Conservation (phyloP, 2,329 filamentous ascomycete genomes). For the Spiromastix sp. region DNA sequence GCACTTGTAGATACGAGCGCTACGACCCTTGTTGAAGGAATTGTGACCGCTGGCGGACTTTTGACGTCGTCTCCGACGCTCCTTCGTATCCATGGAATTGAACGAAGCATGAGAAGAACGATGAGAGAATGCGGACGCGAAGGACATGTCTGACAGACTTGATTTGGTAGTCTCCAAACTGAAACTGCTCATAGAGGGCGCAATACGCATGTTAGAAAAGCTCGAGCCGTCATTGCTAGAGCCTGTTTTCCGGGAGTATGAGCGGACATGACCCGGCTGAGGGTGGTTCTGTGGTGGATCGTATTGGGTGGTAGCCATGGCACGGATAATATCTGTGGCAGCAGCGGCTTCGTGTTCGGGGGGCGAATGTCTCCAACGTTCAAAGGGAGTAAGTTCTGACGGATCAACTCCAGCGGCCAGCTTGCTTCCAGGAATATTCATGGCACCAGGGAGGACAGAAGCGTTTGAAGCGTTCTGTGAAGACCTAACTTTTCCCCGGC, state of each 20-base stretch:
- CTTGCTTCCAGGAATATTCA: slow-evolving; percentile 60
- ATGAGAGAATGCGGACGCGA: slow-evolving; percentile 47
- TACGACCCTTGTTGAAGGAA: slow-evolving; percentile 30
- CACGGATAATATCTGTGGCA: slow-evolving; percentile 53
- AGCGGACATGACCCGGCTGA: slow-evolving; percentile 23
- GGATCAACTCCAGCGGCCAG: slow-evolving; percentile 40
- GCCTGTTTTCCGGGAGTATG: slow-evolving; percentile 27
- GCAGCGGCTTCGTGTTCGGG: slow-evolving; percentile 60
- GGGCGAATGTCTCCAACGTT: slow-evolving; percentile 59
- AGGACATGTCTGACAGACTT: slow-evolving; percentile 43
- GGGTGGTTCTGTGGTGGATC: slow-evolving; percentile 21
- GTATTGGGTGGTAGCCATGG: slow-evolving; percentile 39
- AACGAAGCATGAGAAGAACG: slow-evolving; percentile 45
- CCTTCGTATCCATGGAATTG: slow-evolving; percentile 48
- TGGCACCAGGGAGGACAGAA: slow-evolving; percentile 54
- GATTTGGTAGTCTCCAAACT: slow-evolving; percentile 47
- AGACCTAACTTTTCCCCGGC: slow-evolving; percentile 63
- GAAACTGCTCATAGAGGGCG: slow-evolving; percentile 44
- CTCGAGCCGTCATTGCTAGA: slow-evolving; percentile 42
- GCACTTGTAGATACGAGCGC: slow-evolving; percentile 44
- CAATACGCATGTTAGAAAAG: slow-evolving; percentile 41
- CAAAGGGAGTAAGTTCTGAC: slow-evolving; percentile 50
- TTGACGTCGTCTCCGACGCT: slow-evolving; percentile 46
- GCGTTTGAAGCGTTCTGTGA: slow-evolving; percentile 61
- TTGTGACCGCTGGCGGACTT: slow-evolving; percentile 31